Conservation (phyloP, 169 alveolate species). For the Plasmodium cynomolgi region DNA sequence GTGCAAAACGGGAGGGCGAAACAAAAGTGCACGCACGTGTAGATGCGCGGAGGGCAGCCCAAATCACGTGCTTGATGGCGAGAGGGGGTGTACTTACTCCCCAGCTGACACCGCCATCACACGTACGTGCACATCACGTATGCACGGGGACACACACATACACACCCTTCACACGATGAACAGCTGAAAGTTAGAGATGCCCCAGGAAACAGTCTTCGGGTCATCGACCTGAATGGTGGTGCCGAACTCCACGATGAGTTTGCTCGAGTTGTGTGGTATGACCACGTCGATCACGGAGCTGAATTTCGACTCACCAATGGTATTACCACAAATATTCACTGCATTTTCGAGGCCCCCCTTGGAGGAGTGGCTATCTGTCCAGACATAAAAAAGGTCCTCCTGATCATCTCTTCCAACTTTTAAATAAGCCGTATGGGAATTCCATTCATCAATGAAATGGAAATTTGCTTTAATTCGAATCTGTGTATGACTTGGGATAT, state of each 20-base stretch:
- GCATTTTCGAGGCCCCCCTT: slow-evolving; percentile 51
- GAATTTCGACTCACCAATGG: slow-evolving; percentile 37
- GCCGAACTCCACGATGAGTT: slow-evolving; percentile 44
- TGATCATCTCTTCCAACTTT: slow-evolving; percentile 75
- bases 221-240: slow-evolving; percentile 34
- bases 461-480: slow-evolving; percentile 79
- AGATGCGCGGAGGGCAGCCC: background rate
- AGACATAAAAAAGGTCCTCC: slow-evolving; percentile 80
- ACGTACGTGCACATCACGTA: background rate
- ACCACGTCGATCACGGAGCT: slow-evolving; percentile 43
- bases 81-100: background rate
- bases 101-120: background rate
- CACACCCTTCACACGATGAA: slow-evolving; percentile 4
- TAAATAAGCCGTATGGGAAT: slow-evolving; percentile 82
- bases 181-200: slow-evolving; percentile 66
- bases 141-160: background rate
- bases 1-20: background rate
- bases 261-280: slow-evolving; percentile 54
- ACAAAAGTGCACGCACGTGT: background rate
- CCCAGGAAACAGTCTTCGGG: slow-evolving; percentile 71
- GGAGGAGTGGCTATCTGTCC: slow-evolving; percentile 81
- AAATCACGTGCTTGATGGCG: background rate
- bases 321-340: slow-evolving; percentile 84
- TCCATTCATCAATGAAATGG: slow-evolving; percentile 86
- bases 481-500: slow-evolving; percentile 83